Base-by-base conservation (phyloP, 306 rosid species). In the Quercus berberidifolia region DNA sequence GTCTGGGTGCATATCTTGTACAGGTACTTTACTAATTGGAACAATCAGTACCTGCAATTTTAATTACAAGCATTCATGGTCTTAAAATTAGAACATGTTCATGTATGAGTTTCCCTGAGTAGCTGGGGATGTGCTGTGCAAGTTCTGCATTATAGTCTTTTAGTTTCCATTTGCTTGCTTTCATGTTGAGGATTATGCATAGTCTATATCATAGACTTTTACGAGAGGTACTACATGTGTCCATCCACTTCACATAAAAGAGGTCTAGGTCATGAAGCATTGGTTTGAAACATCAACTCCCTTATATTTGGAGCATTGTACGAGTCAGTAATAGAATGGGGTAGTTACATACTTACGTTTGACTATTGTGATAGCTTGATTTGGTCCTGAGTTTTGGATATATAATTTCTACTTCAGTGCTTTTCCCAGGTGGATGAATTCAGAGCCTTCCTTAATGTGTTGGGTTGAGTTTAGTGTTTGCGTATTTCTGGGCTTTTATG, bases 1-100 rank as follows among this genome's bases (percentile, higher is more conserved):
- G 54, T 69, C 82, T 63, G 67, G 70, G 54, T 76, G 59, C 69
- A 1, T 81, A 62, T 55, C 76, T 57, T 82, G 87, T 86, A 84
- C 90, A 82, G 85, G 85, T 87, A 83, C 68, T 75, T 79, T 28
- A 51, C 74, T 64, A 52, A 65, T 26, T 25, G 30, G 20, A 62
- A 14, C 30, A 49, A 49, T 3, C 17, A 49, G 54, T 49, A 49
- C 54, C 31, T 59, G 65, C 65, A 59, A 10, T 19, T 58, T n/a
- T 25, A 58, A 23, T 59, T 9, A 20, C 3, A 23, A 57, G 63
- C 63, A 20, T 20, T 21, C 11, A 20, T 57, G 63, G 63, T 57
- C 23, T 57, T n/a, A 57, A n/a, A n/a, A 57, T 57, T 11, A 57
- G 63, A 57, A 20, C 54, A 13, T 49, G 15, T 49, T 10, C 17